Percentiles rank a stretch among this genome's conserved stretches.
These are phyloP conservation scores for Globisporangium perplexum DNA, from an alignment of 352 stramenopile species.

Conservation along the genomic window DNA sequence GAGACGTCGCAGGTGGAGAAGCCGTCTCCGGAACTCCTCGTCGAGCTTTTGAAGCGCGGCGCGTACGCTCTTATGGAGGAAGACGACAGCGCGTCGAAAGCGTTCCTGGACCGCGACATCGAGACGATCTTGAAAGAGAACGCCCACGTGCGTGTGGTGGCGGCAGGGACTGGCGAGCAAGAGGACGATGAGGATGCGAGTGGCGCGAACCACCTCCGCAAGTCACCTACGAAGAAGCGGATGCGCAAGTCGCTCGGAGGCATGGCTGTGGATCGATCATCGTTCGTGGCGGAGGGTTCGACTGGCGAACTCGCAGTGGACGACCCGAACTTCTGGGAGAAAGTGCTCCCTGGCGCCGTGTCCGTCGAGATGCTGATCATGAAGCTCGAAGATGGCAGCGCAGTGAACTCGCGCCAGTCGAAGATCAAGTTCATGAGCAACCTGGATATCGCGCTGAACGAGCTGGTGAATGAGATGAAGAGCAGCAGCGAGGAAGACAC, in stretches of 20 bases:
- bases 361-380: constrained; percentile 84
- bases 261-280: constrained; percentile 83
- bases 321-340: constrained; percentile 96
- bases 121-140: constrained; percentile 93
- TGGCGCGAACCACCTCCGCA: constrained; percentile 17
- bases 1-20: constrained; percentile 86
- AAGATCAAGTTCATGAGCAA: constrained; percentile 90
- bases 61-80: constrained; percentile 98
- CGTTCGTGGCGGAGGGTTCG: constrained; percentile 90
- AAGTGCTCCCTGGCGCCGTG: constrained; percentile 83
- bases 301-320: constrained; percentile 91
- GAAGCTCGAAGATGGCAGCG: constrained; percentile 85
- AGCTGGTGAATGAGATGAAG: constrained; percentile 63
- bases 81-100: constrained; percentile 91
- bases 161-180: constrained; percentile 24
- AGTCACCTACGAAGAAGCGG: constrained; percentile 39
- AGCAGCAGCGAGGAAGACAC: constrained; percentile 38
- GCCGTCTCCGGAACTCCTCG: constrained; percentile 90
- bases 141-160: constrained; percentile 63
- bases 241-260: constrained; percentile 74
- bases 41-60: constrained; percentile 96
- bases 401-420: constrained; percentile 66
- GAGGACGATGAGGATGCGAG: constrained; percentile 16
- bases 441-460: constrained; percentile 69
- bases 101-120: constrained; percentile 96